phyloP scores from a whole-genome alignment of 208 protist genomes.

The Spongospora subterranea region DNA sequence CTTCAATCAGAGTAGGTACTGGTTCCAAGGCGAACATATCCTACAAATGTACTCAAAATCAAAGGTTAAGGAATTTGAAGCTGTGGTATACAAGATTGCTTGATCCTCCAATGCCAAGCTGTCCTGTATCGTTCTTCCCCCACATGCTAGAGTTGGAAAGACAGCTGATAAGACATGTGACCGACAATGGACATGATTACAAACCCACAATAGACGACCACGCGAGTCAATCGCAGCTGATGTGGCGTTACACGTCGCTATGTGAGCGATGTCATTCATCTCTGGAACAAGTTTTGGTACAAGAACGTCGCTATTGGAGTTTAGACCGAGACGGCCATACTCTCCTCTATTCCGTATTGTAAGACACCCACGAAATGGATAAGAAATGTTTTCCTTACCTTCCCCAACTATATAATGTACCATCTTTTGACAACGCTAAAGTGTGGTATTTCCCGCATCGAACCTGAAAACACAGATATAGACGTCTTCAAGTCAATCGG shows the following conservation, averaged over 20 bases:
- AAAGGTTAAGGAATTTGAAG: background rate
- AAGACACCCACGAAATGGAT: background rate
- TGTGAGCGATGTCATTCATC: background rate
- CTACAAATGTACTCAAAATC: background rate
- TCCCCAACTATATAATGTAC: background rate
- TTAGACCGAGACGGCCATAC: conserved; percentile 11
- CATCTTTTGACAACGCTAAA: background rate
- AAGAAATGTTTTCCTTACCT: background rate
- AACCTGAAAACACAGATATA: background rate
- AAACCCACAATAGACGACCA: background rate
- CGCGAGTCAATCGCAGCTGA: background rate
- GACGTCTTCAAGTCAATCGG: background rate
- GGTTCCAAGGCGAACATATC: conserved; percentile 37
- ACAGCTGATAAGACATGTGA: background rate
- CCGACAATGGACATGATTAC: background rate
- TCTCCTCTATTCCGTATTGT: background rate
- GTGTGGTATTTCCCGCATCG: conserved; percentile 48
- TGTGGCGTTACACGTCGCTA: background rate
- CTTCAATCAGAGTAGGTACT: conserved; percentile 19
- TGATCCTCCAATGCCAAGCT: conserved; percentile 41
- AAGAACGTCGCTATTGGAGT: background rate
- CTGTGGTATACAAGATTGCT: background rate
- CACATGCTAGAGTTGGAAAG: conserved; percentile 13
- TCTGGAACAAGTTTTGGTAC: background rate
- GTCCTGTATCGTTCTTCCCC: conserved; percentile 55